phyloP scores from a whole-genome alignment of 1,284 basidiomycete species.

The Melampsora larici-populina region DNA sequence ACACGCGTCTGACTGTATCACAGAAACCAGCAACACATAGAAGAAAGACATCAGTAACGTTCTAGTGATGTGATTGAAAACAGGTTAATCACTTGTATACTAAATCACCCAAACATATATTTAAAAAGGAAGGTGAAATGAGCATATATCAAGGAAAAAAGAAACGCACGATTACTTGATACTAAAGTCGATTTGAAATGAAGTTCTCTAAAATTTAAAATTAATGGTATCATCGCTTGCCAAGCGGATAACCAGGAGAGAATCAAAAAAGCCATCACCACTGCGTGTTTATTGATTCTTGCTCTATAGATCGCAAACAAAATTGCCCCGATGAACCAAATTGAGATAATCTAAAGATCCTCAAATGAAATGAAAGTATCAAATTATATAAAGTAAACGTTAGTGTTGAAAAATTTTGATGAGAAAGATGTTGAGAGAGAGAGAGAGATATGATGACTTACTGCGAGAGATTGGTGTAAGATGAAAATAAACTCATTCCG shows the following conservation, averaged over 20 bases:
- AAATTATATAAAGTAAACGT: neutral
- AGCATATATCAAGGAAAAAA: neutral
- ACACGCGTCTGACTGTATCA: neutral
- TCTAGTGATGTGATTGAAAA: too few species aligned
- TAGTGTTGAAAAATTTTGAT: neutral
- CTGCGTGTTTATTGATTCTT: conserved; percentile 23
- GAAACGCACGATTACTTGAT: neutral
- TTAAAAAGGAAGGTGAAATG: too few species aligned
- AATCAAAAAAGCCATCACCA: conserved; percentile 33
- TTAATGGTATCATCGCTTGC: conserved; percentile 39
- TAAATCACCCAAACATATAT: too few species aligned
- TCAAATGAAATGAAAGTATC: neutral
- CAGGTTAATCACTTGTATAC: too few species aligned
- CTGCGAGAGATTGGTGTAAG: neutral
- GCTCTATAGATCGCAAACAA: conserved; percentile 26
- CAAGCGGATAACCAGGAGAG: conserved; percentile 42
- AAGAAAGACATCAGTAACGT: too few species aligned
- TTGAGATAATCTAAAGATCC: conserved; percentile 10
- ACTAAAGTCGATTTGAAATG: neutral
- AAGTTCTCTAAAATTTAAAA: conserved; percentile 14
- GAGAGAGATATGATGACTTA: neutral
- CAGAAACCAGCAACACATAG: too few species aligned
- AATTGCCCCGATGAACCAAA: conserved; percentile 37
- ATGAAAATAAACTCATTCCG: too few species aligned
- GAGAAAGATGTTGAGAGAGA: neutral